Evolutionary conservation across 2,329 filamentous ascomycete genomes (phyloP).

Genomic region (Claviceps maximensis): DNA sequence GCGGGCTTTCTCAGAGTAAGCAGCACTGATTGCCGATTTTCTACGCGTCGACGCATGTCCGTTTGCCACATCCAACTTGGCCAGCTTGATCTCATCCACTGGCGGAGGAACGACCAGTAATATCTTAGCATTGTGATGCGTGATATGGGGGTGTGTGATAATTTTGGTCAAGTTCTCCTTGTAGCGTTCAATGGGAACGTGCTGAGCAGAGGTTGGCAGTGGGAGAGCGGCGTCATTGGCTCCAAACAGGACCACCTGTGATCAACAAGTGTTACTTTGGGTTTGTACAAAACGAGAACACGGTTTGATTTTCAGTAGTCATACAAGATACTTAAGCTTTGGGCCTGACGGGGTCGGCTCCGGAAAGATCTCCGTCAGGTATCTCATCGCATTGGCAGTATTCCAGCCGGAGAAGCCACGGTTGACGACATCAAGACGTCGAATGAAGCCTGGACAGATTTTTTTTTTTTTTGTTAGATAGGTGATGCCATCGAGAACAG

Average conservation of each 20-base stretch:
- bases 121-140: conserved; percentile 57
- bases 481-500: not conserved
- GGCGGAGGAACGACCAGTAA: conserved; percentile 75
- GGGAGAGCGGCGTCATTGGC: conserved; percentile 77
- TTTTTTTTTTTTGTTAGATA: not conserved
- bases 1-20: conserved; percentile 48
- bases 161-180: conserved; percentile 59
- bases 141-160: conserved; percentile 55
- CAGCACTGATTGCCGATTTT: conserved; percentile 33
- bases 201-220: conserved; percentile 50
- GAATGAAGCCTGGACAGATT: conserved; percentile 47
- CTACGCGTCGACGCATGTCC: conserved; percentile 32
- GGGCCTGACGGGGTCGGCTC: conserved; percentile 42
- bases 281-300: not conserved
- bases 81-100: conserved; percentile 59
- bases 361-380: conserved; percentile 59
- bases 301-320: conserved; percentile 11
- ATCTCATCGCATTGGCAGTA: conserved; percentile 56
- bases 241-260: conserved; percentile 65
- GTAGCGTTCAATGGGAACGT: conserved; percentile 66
- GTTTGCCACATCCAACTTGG: conserved; percentile 30
- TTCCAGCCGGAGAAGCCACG: conserved; percentile 81
- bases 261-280: not conserved
- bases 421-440: conserved; percentile 76
- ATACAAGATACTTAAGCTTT: conserved; percentile 54